Evolutionary conservation across 257 asterid genomes (phyloP), one percentile per base, ranked within the genome.

Genomic region (Capsicum rhomboideum): DNA sequence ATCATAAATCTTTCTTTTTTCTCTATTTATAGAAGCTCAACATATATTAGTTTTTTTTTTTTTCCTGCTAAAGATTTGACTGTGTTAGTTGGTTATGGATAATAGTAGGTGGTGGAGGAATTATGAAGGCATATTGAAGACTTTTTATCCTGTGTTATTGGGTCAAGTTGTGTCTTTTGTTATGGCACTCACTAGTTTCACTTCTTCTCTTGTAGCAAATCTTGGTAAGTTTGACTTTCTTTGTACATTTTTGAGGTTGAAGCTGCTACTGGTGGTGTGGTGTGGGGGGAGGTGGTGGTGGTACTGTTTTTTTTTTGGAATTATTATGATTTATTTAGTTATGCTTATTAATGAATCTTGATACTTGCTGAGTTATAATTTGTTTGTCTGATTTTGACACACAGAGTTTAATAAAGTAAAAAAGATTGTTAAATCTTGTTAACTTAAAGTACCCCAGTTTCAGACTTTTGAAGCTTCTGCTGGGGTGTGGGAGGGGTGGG

Each of bases 151-250:
- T 69, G 23, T 93, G 84, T 88, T 90, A 37, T 86, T 93, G 10
- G 97, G 97, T 6, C 97, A 93, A 87, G 31, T 92, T 63, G 91
- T 89, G 29, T 91, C 97, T 79, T 84, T 92, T 16, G 75, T 83
- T 37, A 61, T 91, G 85, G 87, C 94, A 8, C 16, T 89, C 0
- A 84, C 83, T 89, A 84, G 86, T 75, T 92, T 92, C 78, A 44
- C 90, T 10, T 31, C 96, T 85, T 94, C 97, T 83, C 86, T 92
- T 28, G 83, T 87, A 50, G 85, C 98, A 64, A 84, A 20, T 83
- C 88, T 83, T 67, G 91, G 91, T 89, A 31, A 67, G 75, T 67
- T 67, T 67, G n/a, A n/a, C 4, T 8, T 2, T 16, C 16, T 66
- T 66, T 17, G 17, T 16, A 0, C 10, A 23, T 31, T 31, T 31